Evolutionary conservation across 805 yeast genomes (phyloP), one percentile per base, ranked within the genome.

Genomic region (Zygosaccharomyces pseudorouxii): DNA sequence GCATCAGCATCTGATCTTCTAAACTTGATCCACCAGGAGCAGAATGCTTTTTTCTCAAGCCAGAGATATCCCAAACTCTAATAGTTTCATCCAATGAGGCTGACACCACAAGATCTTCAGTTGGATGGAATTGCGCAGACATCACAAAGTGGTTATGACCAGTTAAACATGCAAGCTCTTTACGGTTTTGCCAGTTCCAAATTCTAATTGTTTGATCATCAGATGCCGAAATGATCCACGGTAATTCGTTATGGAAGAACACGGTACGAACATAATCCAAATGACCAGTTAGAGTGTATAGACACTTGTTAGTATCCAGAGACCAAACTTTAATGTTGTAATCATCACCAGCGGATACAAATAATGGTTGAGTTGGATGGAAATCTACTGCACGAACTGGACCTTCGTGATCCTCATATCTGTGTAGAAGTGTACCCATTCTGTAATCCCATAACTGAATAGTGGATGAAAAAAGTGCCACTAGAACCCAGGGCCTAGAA

Each of bases 161-260:
- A 6, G 99, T 92, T 58, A 93, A 73, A 62, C 97, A 89, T 8
- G 98, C 98, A 63, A 93, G 86, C 62, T 93, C 98, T 67, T 89
- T 92, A 59, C 99, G 82, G 68, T 90, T 90, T 74, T 95, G 99
- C 99, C 99, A 93, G 72, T 93, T 95, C 99, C 99, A 93, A 56
- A 93, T 92, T 67, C 99, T 80, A 56, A 95, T 89, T 28, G 99
- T 93, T 72, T 93, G 99, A 74, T 93, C 99, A 70, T 93, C 99
- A 39, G 97, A 88, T 52, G 93, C 83, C 22, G 97, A 85, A 51
- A 93, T 81, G 64, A 93, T 86, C 99, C 99, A 93, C 7, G 99
- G 99, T 65, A 93, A 76, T 67, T 89, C 97, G 60, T 82, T 85
- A 72, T 93, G 99, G 80, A 93, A 93, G 56, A 82, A 86, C 19